These are phyloP conservation scores for Trichosporon sp. DNA, from an alignment of 1,284 basidiomycete genomes.

Conservation along the genomic window DNA sequence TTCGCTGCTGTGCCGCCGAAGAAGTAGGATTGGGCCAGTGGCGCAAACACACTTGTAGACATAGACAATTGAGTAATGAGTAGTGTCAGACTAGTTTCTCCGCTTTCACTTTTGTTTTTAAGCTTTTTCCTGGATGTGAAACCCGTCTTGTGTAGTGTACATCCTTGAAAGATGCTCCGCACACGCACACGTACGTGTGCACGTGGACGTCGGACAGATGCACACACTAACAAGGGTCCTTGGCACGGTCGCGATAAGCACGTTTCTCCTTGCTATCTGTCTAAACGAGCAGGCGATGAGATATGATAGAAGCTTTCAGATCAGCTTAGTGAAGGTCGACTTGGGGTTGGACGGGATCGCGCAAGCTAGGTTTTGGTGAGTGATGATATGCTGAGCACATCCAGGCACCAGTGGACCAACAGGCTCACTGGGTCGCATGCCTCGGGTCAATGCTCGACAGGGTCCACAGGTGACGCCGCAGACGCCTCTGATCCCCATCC, in stretches of 20 bases:
- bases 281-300: not conserved
- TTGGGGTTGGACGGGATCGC: too few species aligned
- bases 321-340: not conserved
- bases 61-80: not conserved
- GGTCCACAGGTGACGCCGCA: too few species aligned
- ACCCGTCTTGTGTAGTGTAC: not conserved
- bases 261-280: not conserved
- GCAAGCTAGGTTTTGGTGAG: too few species aligned
- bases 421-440: too few species aligned
- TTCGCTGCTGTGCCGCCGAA: conserved; percentile 7
- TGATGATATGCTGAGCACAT: not conserved
- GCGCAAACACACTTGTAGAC: not conserved
- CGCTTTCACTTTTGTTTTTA: not conserved
- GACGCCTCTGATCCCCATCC: too few species aligned
- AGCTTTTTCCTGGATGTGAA: not conserved
- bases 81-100: too few species aligned
- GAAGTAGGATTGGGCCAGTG: not conserved
- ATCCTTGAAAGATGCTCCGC: too few species aligned
- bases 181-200: too few species aligned
- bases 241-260: not conserved
- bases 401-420: not conserved
- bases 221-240: too few species aligned
- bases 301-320: too few species aligned
- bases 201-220: too few species aligned
- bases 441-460: too few species aligned